Percentiles rank a stretch among this genome's conserved stretches.
phyloP scores from a whole-genome alignment of 106 monocot genomes.

The Phalaenopsis equestris region DNA sequence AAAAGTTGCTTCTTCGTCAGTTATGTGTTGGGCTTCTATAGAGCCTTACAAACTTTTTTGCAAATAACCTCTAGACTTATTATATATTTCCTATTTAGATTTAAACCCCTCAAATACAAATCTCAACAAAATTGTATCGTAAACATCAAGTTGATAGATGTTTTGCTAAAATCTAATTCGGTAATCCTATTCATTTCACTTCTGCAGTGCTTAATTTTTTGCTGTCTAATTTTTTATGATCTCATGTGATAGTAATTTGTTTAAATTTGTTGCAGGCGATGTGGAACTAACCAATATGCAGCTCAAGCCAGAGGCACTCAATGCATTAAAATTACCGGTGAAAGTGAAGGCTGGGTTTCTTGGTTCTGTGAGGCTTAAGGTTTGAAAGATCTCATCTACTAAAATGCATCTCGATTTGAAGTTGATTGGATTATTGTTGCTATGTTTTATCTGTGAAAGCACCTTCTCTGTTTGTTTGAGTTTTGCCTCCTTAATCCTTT shows the following conservation, averaged over 20 bases:
- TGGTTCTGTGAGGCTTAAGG: conserved; percentile 91
- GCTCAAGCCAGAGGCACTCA: conserved; percentile 91
- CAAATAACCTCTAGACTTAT: no score
- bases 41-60: no score
- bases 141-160: background rate
- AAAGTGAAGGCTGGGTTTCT: conserved; percentile 99
- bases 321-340: conserved; percentile 86
- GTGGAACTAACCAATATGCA: conserved; percentile 98
- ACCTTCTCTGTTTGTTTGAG: background rate
- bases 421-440: background rate
- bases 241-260: background rate
- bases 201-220: background rate
- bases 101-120: no score
- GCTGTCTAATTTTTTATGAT: background rate
- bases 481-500: background rate
- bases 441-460: background rate
- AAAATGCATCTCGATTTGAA: background rate
- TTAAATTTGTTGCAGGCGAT: conserved; percentile 55
- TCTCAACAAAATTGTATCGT: no score
- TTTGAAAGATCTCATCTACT: conserved; percentile 10
- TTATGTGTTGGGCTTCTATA: no score
- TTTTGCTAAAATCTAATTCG: background rate
- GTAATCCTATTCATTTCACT: background rate
- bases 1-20: no score
- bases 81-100: no score